Conservation (phyloP, 805 yeast genomes). For the Candida chauliodis region DNA sequence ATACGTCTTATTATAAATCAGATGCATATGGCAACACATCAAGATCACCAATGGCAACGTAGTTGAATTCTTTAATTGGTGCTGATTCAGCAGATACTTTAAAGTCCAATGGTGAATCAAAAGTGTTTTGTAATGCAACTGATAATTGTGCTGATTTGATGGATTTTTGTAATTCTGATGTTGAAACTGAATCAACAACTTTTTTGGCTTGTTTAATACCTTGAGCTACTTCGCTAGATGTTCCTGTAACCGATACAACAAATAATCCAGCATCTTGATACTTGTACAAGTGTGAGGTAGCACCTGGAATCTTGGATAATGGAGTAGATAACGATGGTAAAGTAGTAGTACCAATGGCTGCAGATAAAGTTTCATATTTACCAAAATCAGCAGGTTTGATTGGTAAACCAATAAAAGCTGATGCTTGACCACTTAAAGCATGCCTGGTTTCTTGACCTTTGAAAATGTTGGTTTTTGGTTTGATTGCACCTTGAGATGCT, state of each 20-base stretch:
- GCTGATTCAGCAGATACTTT: constrained; percentile 32
- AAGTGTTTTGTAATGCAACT: constrained; percentile 38
- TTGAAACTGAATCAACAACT: constrained; percentile 26
- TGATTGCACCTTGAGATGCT: constrained; percentile 45
- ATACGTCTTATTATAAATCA: constrained; percentile 70
- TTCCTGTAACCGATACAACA: constrained; percentile 62
- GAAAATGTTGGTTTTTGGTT: constrained; percentile 38
- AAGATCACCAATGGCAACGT: constrained; percentile 87
- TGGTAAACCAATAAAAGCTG: constrained; percentile 82
- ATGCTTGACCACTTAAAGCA: constrained; percentile 61
- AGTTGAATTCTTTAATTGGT: constrained; percentile 64
- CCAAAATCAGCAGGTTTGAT: constrained; percentile 60
- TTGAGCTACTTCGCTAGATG: constrained; percentile 55
- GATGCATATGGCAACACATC: constrained; percentile 83
- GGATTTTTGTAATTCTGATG: constrained; percentile 56
- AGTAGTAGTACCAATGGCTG: constrained; percentile 56
- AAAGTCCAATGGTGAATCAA: constrained; percentile 27
- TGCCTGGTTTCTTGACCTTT: constrained; percentile 68
- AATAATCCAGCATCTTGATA: constrained; percentile 82
- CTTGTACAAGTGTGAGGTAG: constrained; percentile 53
- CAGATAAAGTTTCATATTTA: constrained; percentile 65
- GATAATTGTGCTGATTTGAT: constrained; percentile 41
- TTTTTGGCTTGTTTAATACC: constrained; percentile 60
- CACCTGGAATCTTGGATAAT: constrained; percentile 44
- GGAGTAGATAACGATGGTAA: constrained; percentile 56